Evolutionary conservation across 192 early-diverging fungal species (phyloP).

Genomic region (Podila clonocystis): DNA sequence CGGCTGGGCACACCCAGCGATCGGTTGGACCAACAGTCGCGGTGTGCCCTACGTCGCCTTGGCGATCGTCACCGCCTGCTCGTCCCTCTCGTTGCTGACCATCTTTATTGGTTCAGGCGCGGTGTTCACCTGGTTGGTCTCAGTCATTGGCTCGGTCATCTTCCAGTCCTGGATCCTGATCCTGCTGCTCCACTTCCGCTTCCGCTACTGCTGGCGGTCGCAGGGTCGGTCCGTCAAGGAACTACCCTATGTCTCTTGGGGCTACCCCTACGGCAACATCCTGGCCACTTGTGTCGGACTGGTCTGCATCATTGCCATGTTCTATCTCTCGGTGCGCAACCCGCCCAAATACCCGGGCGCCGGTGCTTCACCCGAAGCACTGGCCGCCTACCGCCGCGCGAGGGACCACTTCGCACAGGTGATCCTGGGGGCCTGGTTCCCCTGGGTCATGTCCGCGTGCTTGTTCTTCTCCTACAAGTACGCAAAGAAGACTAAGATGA

Average conservation of each 20-base stretch:
- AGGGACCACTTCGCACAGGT: conserved; percentile 16
- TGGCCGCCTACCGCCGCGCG: neutral
- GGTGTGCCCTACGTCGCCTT: conserved; percentile 75
- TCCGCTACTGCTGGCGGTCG: conserved; percentile 77
- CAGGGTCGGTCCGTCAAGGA: conserved; percentile 76
- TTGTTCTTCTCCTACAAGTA: conserved; percentile 68
- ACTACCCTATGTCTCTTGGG: conserved; percentile 66
- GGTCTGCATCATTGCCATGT: conserved; percentile 64
- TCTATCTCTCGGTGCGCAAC: conserved; percentile 64
- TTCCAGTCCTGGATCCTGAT: conserved; percentile 90
- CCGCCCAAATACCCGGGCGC: conserved; percentile 48
- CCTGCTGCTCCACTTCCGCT: conserved; percentile 82
- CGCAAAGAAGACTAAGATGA: conserved; percentile 52
- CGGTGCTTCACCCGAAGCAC: neutral
- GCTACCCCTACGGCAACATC: conserved; percentile 60
- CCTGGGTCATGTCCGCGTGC: conserved; percentile 30
- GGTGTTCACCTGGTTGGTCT: conserved; percentile 76
- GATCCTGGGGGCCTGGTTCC: conserved; percentile 45
- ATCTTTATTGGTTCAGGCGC: conserved; percentile 72
- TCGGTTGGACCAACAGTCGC: conserved; percentile 66
- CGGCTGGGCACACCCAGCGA: conserved; percentile 77
- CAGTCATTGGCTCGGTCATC: conserved; percentile 77
- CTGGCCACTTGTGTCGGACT: conserved; percentile 72
- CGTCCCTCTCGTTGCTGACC: conserved; percentile 68
- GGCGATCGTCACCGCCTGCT: conserved; percentile 70